Evolutionary conservation across 371 early-diverging fungal species (phyloP), one percentile per base, ranked within the genome.

Genomic region (Haplosporangium sp.): DNA sequence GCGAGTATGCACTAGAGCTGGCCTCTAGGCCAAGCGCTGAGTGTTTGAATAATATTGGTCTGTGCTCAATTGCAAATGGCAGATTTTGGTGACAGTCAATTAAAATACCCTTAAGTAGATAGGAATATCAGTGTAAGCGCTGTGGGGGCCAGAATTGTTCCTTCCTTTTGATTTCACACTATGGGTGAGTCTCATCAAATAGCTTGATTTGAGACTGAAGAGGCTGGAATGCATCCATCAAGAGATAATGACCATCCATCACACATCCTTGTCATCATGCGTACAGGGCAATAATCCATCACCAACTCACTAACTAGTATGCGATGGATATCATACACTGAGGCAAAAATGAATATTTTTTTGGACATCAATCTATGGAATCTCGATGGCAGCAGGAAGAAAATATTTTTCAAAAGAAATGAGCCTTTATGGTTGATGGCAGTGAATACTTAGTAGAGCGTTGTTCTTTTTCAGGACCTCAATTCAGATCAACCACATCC

Each of bases 171-270:
- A 64, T 60, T 65, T 64, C 48, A 64, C 64, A 71, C 65, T 65
- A 71, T 71, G 71, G 71, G 71, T 71, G 71, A 63, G 71, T 71
- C 71, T 71, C 71, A 70, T 70, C 42, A 47, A 52, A 50, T 27
- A 55, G 55, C 52, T 55, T 55, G 34, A 34, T 55, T 55, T 27
- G 55, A 55, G 55, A 34, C 48, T 52, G 8, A 20, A 58, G 64
- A 70, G 70, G 40, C 70, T 56, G 58, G 42, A 20, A 42, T 5
- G 15, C 59, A 61, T 40, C 42, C 44, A 61, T 37, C 19, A 19
- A n/a, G 38, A n/a, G 57, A 47, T 3, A 19, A 11, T 34, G 38
- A 50, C n/a, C 55, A 62, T 62, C 63, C 69, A 62, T 69, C 57
- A 11, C 52, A 13, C 38, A 64, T 38, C 45, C 40, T 4, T 27